Conservation (phyloP, 2,329 filamentous ascomycete genomes). For the Botrytis tulipae region DNA sequence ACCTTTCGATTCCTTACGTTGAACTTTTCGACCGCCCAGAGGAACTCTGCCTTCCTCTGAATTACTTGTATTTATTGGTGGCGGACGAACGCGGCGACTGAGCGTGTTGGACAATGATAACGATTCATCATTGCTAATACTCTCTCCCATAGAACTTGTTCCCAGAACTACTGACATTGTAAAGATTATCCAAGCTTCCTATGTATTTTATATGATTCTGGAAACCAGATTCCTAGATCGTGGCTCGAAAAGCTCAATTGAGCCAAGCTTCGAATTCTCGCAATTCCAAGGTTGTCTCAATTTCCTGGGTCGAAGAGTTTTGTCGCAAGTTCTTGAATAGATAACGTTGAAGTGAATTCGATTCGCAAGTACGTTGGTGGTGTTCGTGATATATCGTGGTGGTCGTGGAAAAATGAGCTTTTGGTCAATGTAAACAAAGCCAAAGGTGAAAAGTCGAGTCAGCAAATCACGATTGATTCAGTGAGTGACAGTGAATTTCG, state of each 20-base stretch:
- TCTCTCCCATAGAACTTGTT: not conserved
- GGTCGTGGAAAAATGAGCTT: not conserved
- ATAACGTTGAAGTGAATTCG: not conserved
- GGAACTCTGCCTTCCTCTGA: constrained; percentile 28
- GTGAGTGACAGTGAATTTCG: constrained; percentile 10
- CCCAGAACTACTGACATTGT: constrained; percentile 6
- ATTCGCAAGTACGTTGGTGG: not conserved
- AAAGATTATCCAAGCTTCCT: not conserved
- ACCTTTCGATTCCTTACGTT: constrained; percentile 33
- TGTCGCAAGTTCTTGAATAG: not conserved
- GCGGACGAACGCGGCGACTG: constrained; percentile 32
- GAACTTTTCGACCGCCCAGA: constrained; percentile 29
- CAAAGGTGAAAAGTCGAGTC: not conserved
- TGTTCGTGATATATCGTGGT: not conserved
- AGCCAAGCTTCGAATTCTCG: not conserved
- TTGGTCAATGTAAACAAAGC: constrained; percentile 1
- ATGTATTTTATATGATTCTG: not conserved
- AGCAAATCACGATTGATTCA: constrained; percentile 2
- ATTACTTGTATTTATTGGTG: constrained; percentile 26
- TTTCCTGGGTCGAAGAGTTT: not conserved
- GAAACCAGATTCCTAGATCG: not conserved
- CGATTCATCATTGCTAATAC: not conserved
- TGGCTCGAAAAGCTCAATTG: constrained; percentile 5
- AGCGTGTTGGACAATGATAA: constrained; percentile 18
- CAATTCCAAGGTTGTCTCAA: not conserved